Evolutionary conservation across 306 rosid genomes (phyloP), one percentile per base, ranked within the genome.

Genomic region (Arachis hypogaea): DNA sequence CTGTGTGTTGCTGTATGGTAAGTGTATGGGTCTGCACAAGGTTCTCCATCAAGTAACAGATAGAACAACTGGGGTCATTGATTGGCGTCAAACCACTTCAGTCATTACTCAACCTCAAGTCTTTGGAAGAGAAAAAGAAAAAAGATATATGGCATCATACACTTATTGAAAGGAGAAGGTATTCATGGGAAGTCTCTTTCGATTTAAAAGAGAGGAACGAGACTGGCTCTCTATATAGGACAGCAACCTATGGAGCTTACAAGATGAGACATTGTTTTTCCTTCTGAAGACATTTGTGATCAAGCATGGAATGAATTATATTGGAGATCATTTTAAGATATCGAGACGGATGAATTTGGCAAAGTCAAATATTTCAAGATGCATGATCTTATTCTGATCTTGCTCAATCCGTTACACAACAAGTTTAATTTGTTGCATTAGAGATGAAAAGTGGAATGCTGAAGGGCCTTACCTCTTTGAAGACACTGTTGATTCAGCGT

Each of bases 301-400:
- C 14, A 14, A 14, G 14, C 14, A 14, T 14, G 14, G 14, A 14
- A 14, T 14, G 14, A 14, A 14, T 14, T 14, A 14, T 14, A 14
- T 14, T 14, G 14, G 14, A 14, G 14, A 14, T 14, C 14, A 14
- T 14, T 14, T 14, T 14, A 14, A 14, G 14, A 14, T 40, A 12
- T 76, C 2, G 7, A 47, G 69, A 68, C 1, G 28, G 69, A 68
- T 59, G 3, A 5, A 28, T 22, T 47, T 40, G 75, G 69, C 0
- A 41, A 59, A 40, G 36, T 68, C 8, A 22, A 0, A 38, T 9
- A 1, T 7, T 76, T 76, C 54, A 67, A 76, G 59, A 36, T 76
- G 69, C 80, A 67, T 14, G 80, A 76, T 46, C 71, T 63, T 11
- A 64, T 74, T 41, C 78, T 42, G 78, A 74, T 66, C 75, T 76